Conservation (phyloP, 2,329 filamentous ascomycete species). For the Fusarium tuaranense region DNA sequence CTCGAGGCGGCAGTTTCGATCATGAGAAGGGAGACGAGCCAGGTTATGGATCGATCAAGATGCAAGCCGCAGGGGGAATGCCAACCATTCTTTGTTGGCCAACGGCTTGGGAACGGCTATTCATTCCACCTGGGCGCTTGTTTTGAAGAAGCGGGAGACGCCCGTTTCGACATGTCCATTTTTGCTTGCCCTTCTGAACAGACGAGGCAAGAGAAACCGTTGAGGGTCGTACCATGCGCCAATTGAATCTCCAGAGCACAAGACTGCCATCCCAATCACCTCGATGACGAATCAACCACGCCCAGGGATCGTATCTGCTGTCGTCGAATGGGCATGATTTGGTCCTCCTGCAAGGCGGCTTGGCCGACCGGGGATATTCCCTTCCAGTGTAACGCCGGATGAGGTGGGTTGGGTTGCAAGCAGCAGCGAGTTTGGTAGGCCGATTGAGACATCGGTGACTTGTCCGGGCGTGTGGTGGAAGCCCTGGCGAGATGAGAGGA, state of each 20-base stretch:
- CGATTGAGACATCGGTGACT: slow-evolving; percentile 1
- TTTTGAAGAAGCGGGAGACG: not conserved
- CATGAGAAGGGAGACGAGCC: slow-evolving; percentile 6
- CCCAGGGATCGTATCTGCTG: not conserved
- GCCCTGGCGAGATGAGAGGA: slow-evolving; percentile 8
- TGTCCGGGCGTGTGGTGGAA: slow-evolving; percentile 9
- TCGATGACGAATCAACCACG: not conserved
- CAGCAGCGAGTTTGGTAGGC: slow-evolving; percentile 7
- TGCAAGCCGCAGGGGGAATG: slow-evolving; percentile 10
- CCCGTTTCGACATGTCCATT: not conserved
- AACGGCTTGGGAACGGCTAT: slow-evolving; percentile 12
- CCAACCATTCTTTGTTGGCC: not conserved
- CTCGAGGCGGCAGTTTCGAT: slow-evolving; percentile 10
- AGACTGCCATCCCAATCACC: slow-evolving; percentile 13
- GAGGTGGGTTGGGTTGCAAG: slow-evolving; percentile 16
- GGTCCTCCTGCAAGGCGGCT: not conserved
- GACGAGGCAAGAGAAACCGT: slow-evolving; percentile 11
- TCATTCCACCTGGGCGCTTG: slow-evolving; percentile 13
- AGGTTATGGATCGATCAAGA: not conserved
- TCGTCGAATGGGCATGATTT: slow-evolving; percentile 10
- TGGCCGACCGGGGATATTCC: slow-evolving; percentile 15
- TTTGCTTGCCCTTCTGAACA: slow-evolving; percentile 8
- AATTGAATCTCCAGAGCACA: not conserved
- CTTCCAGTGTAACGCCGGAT: not conserved
- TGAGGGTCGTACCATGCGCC: slow-evolving; percentile 4